These are phyloP conservation scores for Stephanocyclus meneghinianus DNA, from an alignment of 352 stramenopile species.

Conservation along the genomic window DNA sequence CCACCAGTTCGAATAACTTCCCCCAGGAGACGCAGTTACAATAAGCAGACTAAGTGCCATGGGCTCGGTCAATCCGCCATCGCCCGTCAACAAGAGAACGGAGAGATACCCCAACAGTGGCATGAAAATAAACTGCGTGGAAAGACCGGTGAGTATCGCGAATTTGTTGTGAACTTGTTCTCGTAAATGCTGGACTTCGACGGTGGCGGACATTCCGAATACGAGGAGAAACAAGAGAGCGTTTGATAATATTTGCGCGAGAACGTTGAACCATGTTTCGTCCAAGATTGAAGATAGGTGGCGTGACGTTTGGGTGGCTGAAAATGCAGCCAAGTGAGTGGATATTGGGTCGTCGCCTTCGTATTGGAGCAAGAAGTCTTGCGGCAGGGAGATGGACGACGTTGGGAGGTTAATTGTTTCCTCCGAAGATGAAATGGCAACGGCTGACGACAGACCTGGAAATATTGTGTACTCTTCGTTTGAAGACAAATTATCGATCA, in stretches of 20 bases:
- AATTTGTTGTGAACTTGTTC: constrained; percentile 66
- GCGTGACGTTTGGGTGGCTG: not conserved
- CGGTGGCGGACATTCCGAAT: constrained; percentile 77
- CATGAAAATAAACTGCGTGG: constrained; percentile 77
- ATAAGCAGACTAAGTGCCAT: constrained; percentile 71
- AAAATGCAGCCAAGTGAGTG: not conserved
- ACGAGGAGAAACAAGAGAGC: constrained; percentile 70
- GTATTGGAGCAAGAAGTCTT: not conserved
- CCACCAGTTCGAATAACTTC: constrained; percentile 75
- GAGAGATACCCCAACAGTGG: constrained; percentile 73
- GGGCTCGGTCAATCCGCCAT: constrained; percentile 39
- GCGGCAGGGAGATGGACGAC: not conserved
- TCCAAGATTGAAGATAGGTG: constrained; percentile 7
- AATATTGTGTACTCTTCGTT: not conserved
- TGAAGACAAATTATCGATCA: not conserved
- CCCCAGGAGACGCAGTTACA: constrained; percentile 64
- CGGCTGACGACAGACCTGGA: not conserved
- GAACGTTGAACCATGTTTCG: constrained; percentile 35
- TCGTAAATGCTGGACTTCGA: constrained; percentile 57
- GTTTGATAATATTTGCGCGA: constrained; percentile 37
- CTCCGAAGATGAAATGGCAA: not conserved
- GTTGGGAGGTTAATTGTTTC: not conserved
- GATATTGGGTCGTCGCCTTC: not conserved
- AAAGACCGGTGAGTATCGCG: constrained; percentile 66
- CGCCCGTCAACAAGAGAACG: constrained; percentile 52